Base-by-base conservation (phyloP, 345 rosid genomes). In the Pistacia atlantica region DNA sequence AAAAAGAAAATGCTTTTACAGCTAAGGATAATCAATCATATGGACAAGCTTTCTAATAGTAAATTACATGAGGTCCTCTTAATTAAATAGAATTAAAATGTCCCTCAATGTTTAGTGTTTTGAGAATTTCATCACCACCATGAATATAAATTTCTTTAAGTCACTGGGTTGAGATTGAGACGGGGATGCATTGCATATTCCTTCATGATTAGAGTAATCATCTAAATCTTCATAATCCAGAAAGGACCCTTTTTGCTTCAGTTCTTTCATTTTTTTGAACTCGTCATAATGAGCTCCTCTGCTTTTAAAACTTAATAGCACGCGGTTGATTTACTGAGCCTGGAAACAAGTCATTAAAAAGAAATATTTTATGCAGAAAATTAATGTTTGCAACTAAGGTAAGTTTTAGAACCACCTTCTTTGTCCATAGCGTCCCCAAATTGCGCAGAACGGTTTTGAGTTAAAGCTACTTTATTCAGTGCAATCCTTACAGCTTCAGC, bases 281-380 rank as follows among this genome's bases (percentile, higher is more conserved):
- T 84, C 86, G 70, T 83, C 82, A 65, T 87, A 84, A 65, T 83
- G 88, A 55, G 77, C 85, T 78, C 84, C 90, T 79, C 8, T 37
- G 86, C 69, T 62, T 78, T 20, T 52, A 33, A 42, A 79, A 74
- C n/a, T 65, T 63, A 48, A 49, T 2, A 69, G 28, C 76, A 5
- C 1, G 25, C 54, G 48, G 31, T 64, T 14, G 59, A 28, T 56
- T 65, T 9, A 12, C 16, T 28, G 42, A 10, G 4, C 38, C 73
- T 54, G 48, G 52, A 58, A 58, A 58, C 8, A n/a, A 58, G 2
- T 46, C 8, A 33, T 17, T 33, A 61, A 31, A 35, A 22, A 22
- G 25, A 22, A 22, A 22, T 22, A 22, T 22, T 22, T 22, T 22
- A 22, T 22, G 25, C 25, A 22, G 0, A 8, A 11, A 51, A 12